A percentile compares a stretch with the other conserved stretches of the same genome.
These are phyloP conservation scores for Marchantia polymorpha DNA, from an alignment of 225 moss, liverwort and hornwort genomes.

Conservation along the genomic window DNA sequence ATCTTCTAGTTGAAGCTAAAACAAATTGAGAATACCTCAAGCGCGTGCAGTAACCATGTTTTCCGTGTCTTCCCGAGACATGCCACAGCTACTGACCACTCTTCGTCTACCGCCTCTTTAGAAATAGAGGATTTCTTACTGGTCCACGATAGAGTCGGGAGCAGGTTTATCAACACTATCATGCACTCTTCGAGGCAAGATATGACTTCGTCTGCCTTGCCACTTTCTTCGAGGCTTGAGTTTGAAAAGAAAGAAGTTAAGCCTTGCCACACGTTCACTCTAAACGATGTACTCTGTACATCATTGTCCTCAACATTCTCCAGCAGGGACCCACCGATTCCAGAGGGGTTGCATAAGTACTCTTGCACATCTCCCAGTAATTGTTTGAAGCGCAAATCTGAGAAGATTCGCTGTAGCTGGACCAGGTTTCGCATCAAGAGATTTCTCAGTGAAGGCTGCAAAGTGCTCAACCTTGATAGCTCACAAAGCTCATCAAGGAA, in stretches of 20 bases:
- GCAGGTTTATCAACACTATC: conserved; percentile 27
- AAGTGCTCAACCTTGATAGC: conserved; percentile 35
- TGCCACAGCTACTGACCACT: conserved; percentile 44
- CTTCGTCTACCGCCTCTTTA: conserved; percentile 4
- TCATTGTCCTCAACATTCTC: conserved; percentile 25
- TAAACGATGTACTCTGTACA: conserved; percentile 24
- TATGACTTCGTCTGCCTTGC: conserved; percentile 23
- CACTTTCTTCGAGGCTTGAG: conserved; percentile 15
- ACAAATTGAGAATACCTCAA: conserved; percentile 27
- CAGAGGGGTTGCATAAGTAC: conserved; percentile 19
- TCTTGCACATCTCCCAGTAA: conserved; percentile 38
- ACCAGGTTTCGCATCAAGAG: conserved; percentile 32
- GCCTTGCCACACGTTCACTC: conserved; percentile 43
- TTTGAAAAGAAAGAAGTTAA: conserved; percentile 32
- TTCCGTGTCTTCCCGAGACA: conserved; percentile 28
- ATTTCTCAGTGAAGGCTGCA: conserved; percentile 36
- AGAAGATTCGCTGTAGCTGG: conserved; percentile 36
- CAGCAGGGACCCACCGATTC: conserved; percentile 20
- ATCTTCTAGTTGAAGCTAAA: not conserved
- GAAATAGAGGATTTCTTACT: not conserved
- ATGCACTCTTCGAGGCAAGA: conserved; percentile 39
- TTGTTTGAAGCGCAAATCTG: conserved; percentile 37
- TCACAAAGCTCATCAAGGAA: conserved; percentile 49
- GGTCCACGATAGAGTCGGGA: conserved; percentile 28
- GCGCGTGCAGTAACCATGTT: conserved; percentile 38